Conservation (phyloP, 176 grass and related monocot genomes). For the Tuctoria greenei region DNA sequence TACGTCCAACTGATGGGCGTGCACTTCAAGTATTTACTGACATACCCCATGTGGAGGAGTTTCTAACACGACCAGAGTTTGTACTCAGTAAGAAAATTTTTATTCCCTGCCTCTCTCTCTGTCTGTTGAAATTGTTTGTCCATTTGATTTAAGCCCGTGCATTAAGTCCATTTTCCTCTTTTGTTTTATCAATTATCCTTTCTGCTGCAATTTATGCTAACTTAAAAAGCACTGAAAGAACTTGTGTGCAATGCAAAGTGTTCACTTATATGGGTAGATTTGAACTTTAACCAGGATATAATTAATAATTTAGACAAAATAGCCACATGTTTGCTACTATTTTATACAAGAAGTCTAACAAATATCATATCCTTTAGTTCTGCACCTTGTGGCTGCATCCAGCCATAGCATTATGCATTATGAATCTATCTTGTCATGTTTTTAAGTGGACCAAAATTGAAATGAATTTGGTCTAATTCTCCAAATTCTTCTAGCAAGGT, state of each 20-base stretch:
- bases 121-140: not conserved
- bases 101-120: not conserved
- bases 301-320: constrained; percentile 3
- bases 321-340: not conserved
- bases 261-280: constrained; percentile 10
- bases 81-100: constrained; percentile 69
- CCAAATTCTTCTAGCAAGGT: not conserved
- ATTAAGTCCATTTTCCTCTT: constrained; percentile 3
- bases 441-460: not conserved
- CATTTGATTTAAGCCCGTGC: not conserved
- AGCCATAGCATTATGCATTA: not conserved
- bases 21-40: constrained; percentile 80
- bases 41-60: constrained; percentile 85
- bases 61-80: constrained; percentile 84
- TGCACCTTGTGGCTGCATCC: constrained; percentile 2
- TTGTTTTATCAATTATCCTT: not conserved
- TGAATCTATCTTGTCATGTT: not conserved
- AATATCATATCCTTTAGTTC: not conserved
- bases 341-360: constrained; percentile 4
- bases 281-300: not conserved
- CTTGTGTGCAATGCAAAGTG: not conserved
- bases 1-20: constrained; percentile 55
- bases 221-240: not conserved
- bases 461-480: constrained; percentile 12
- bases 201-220: not conserved